Base-by-base conservation (phyloP, 495 filamentous ascomycete genomes). In the Aspergillus saccharolyticus region DNA sequence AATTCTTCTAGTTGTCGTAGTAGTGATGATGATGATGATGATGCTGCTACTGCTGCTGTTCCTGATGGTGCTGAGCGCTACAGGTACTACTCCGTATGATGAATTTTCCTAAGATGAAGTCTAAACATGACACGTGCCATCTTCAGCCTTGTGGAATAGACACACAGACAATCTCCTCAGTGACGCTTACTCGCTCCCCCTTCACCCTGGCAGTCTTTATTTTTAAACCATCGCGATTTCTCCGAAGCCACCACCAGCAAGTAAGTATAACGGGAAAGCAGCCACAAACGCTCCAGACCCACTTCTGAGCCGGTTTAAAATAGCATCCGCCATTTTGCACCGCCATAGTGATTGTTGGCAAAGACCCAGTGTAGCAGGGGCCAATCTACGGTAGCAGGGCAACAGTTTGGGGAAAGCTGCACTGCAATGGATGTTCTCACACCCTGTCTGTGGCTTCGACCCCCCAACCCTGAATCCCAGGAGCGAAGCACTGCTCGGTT, bases 81-180 rank as follows among this genome's bases (percentile, higher is more conserved):
- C n/a, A n/a, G n/a, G n/a, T n/a, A n/a, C n/a, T n/a, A n/a, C n/a
- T n/a, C n/a, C n/a, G n/a, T n/a, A n/a, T n/a, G n/a, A n/a, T n/a
- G n/a, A n/a, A n/a, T n/a, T n/a, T n/a, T 39, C 33, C 12, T 12
- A 39, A 12, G 33, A 39, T 12, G 33, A 39, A 12, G 10, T 6
- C 14, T 39, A 12, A 39, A 16, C n/a, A 49, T 49, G 46, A 49
- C 46, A 49, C 46, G 46, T 49, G 46, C 46, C 46, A 49, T 25
- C 16, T 25, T 49, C 46, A 49, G 46, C 46, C 46, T 49, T 49
- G 45, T 48, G 14, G 45, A 48, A 20, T n/a, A 39, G 33, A 39
- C 33, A 39, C 33, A 39, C 33, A 39, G 33, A 16, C 45, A 12
- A 48, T 48, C 45, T 20, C 24, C 5, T 24, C 19, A 20, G 4